Percentiles rank a stretch among this genome's conserved stretches.
Conservation (phyloP, 129 eudicot species). For the Lactuca saligna region DNA sequence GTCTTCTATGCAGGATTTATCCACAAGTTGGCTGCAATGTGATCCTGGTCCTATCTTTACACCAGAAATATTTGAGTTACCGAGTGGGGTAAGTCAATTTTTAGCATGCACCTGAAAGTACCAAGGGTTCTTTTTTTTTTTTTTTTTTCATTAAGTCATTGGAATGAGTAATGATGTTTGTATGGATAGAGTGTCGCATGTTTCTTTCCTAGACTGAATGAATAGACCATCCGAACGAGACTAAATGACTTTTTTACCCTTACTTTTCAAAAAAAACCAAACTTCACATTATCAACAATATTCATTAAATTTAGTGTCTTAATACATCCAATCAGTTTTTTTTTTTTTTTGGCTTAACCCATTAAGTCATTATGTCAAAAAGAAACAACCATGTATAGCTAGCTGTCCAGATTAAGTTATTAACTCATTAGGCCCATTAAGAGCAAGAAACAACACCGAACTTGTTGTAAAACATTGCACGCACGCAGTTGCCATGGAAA, state of each 20-base stretch:
- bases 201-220: too few relatives aligned
- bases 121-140: background rate
- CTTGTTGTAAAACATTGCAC: conserved; percentile 6
- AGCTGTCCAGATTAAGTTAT: background rate
- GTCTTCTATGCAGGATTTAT: conserved; percentile 61
- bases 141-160: background rate
- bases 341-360: too few relatives aligned
- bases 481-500: conserved; percentile 68
- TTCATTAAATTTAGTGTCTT: background rate
- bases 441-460: background rate
- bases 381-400: too few relatives aligned
- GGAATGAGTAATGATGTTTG: too few relatives aligned
- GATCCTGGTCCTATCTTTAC: conserved; percentile 89
- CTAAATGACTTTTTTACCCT: too few relatives aligned
- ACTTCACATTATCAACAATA: too few relatives aligned
- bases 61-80: conserved; percentile 53
- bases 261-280: too few relatives aligned
- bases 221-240: too few relatives aligned
- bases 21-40: conserved; percentile 83
- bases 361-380: background rate
- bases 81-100: conserved; percentile 48
- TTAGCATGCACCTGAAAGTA: conserved; percentile 22
- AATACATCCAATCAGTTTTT: background rate
- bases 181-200: too few relatives aligned
- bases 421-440: background rate